Evolutionary conservation across 1,284 basidiomycete species (phyloP), one percentile per base, ranked within the genome.

Genomic region (Heterobasidion annosum): DNA sequence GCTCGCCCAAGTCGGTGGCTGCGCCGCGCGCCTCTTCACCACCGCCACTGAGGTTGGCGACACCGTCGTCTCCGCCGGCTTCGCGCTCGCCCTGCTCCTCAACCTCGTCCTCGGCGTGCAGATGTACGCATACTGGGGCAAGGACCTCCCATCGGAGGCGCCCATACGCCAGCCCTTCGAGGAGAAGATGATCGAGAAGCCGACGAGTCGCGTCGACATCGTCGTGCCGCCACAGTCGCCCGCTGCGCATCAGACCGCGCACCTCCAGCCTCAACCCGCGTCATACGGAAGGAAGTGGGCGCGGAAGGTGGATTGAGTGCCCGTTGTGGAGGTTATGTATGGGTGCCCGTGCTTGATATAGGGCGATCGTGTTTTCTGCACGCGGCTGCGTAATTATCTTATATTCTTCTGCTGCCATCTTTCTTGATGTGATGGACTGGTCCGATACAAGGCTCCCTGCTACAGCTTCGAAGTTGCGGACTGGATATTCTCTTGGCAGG

Each of bases 1-100:
- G 33, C 73, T 90, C 64, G 81, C 90, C 16, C 90, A 91, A 61
- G 75, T 96, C 48, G 76, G 77, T 0, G 94, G 93, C 16, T 95
- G 92, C 68, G 72, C 92, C 45, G 94, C 93, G 0, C 78, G 94
- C 45, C 71, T 97, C 15, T 97, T 93, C 73, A 98, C 94, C 1
- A 95, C 91, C 6, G 76, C 83, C 7, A 86, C 85, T 44, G 94
- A 97, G 68, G 85, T 95, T 56, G 82, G 84, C 54, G 94, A 97
- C 68, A 61, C 67, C 3, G 75, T 95, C 58, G 79, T 97, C 56
- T 75, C 83, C 37, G 85, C 88, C 50, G 89, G 91, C 43, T 97
- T 93, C 65, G 82, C 78, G 0, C 76, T 92, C 15, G 91, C 91
- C 0, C 79, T 94, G 0, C 56, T 82, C 9, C 74, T 97, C 15